Percentiles rank a stretch among this genome's conserved stretches.
Conservation (phyloP, 192 early-diverging fungal genomes). For the Kappamyces sp. region DNA sequence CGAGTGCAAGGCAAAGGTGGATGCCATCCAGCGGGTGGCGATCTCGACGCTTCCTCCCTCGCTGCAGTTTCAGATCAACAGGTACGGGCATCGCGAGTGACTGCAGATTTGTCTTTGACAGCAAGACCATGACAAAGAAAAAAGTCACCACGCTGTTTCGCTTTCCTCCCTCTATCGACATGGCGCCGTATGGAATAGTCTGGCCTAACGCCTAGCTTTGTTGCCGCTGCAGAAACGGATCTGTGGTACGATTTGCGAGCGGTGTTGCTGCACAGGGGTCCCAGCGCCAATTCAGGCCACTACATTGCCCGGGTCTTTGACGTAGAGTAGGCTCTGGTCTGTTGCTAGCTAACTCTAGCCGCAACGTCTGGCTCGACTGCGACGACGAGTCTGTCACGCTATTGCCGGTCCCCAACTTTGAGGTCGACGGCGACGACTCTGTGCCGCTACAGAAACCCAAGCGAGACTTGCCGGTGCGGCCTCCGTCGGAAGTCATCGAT, state of each 20-base stretch:
- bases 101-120: slow-evolving; percentile 25
- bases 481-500: too few relatives aligned
- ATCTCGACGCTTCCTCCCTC: slow-evolving; percentile 8
- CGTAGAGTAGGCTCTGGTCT: too few relatives aligned
- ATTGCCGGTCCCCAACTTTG: slow-evolving; percentile 8
- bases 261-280: slow-evolving; percentile 10
- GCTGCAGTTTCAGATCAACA: slow-evolving; percentile 21
- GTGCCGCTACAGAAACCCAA: not conserved
- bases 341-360: too few relatives aligned
- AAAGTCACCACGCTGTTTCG: slow-evolving; percentile 16
- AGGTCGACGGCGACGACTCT: too few relatives aligned
- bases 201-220: too few relatives aligned
- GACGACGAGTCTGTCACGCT: slow-evolving; percentile 8
- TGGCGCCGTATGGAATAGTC: slow-evolving; percentile 4
- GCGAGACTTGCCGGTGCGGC: not conserved
- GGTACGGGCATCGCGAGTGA: too few relatives aligned
- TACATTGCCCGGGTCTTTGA: not conserved
- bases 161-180: slow-evolving; percentile 16
- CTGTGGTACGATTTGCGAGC: not conserved
- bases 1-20: slow-evolving; percentile 14
- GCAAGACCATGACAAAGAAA: slow-evolving; percentile 12
- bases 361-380: too few relatives aligned
- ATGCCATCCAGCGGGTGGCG: slow-evolving; percentile 13
- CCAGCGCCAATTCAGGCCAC: slow-evolving; percentile 6
- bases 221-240: not conserved